Base-by-base conservation (phyloP, 768 basidiomycete species). In the Amanita inopinata region DNA sequence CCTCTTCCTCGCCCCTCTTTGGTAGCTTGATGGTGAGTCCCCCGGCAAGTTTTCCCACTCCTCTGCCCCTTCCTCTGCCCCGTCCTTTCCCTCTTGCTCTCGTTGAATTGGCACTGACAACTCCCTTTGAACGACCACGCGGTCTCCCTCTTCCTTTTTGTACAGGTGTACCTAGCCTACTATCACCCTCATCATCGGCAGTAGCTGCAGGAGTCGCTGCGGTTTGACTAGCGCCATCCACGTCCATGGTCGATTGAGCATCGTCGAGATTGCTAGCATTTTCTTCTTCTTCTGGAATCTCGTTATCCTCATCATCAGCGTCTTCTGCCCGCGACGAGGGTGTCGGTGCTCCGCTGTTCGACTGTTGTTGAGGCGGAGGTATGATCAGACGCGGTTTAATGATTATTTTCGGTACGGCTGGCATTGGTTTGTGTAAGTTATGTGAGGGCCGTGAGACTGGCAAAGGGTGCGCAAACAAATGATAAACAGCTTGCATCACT, bases 381-480 rank as follows among this genome's bases (percentile, higher is more conserved):
- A 62, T 49, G 8, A 55, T 45, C 24, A 51, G 42, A 33, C 69
- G 62, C 15, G 70, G 63, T 51, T 68, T 72, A 40, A 74, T 72
- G 39, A 74, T 62, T 46, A 74, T 74, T 62, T 72, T 74, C 25
- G 68, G 61, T 27, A 65, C 56, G 28, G 56, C 34, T 20, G 51
- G 32, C 34, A 41, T 37, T n/a, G 24, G 27, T 34, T 5, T 45
- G 51, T 37, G 20, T 3, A 25, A 11, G 24, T 20, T 24, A 46
- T n/a, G n/a, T n/a, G n/a, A n/a, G n/a, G n/a, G n/a, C n/a, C n/a
- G n/a, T 22, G 49, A 48, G 37, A 14, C 27, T n/a, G n/a, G n/a
- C 7, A 6, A 28, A 28, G n/a, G 9, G 14, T 7, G 11, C 20
- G 15, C 10, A 35, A 24, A 18, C 20, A 36, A 35, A 44, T 18